Evolutionary conservation across 2,329 filamentous ascomycete genomes (phyloP).

Genomic region (Blumeriella jaapii): DNA sequence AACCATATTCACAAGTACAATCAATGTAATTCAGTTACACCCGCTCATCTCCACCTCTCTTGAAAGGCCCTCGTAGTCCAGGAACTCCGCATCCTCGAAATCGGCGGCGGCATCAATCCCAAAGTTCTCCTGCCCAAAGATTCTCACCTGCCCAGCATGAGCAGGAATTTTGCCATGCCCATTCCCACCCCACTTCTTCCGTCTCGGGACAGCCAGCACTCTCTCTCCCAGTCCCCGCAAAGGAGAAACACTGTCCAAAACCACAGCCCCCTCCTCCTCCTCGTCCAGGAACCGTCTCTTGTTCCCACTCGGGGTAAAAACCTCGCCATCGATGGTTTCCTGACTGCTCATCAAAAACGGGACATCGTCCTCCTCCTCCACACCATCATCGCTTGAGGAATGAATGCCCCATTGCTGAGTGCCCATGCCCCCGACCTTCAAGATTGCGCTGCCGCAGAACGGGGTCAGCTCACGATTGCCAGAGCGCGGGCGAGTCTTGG

Average conservation of each 20-base stretch:
- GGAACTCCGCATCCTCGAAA: conserved; percentile 60
- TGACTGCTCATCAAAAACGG: conserved; percentile 22
- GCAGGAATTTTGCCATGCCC: conserved; percentile 24
- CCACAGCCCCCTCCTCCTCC: conserved; percentile 13
- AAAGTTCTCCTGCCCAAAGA: conserved; percentile 36
- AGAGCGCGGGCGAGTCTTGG: conserved; percentile 18
- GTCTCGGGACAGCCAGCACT: conserved; percentile 15
- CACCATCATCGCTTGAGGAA: conserved; percentile 29
- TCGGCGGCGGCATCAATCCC: conserved; percentile 28
- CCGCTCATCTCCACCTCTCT: conserved; percentile 26
- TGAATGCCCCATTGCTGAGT: conserved; percentile 31
- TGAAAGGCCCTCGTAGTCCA: conserved; percentile 33
- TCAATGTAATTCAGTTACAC: conserved; percentile 1
- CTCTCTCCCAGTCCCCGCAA: conserved; percentile 16
- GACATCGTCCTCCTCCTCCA: conserved; percentile 27
- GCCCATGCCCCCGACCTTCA: conserved; percentile 58
- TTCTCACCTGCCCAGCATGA: conserved; percentile 7
- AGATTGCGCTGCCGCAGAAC: conserved; percentile 71
- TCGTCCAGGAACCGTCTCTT: conserved; percentile 22
- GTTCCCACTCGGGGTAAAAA: conserved; percentile 6
- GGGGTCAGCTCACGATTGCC: conserved; percentile 54
- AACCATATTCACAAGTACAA: not conserved
- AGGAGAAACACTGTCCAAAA: conserved; percentile 2
- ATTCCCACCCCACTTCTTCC: conserved; percentile 18
- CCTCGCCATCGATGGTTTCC: conserved; percentile 10